Conservation (phyloP, 1,284 basidiomycete species). For the Leccinum insolens region DNA sequence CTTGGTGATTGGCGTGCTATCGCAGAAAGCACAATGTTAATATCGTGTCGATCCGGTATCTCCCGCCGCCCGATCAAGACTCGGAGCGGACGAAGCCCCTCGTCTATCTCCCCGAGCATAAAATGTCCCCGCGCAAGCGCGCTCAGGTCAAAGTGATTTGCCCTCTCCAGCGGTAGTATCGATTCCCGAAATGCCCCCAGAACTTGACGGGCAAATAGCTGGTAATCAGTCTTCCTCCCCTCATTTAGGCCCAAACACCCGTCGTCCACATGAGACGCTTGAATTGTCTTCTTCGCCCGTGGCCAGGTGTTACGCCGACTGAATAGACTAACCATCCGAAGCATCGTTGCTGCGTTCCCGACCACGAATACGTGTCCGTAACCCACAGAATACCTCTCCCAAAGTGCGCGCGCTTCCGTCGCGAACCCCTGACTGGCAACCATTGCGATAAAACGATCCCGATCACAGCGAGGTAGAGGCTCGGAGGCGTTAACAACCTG, state of each 20-base stretch:
- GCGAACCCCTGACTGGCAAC: conserved; percentile 52
- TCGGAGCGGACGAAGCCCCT: conserved; percentile 52
- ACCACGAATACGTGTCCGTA: conserved; percentile 44
- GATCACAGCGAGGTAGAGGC: conserved; percentile 44
- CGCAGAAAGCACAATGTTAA: conserved; percentile 61
- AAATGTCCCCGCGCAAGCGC: conserved; percentile 65
- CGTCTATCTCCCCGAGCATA: conserved; percentile 50
- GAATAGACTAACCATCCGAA: conserved; percentile 61
- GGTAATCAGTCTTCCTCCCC: conserved; percentile 17
- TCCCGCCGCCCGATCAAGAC: conserved; percentile 50
- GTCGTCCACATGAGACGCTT: neutral
- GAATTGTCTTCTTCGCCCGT: conserved; percentile 4
- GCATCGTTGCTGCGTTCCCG: conserved; percentile 48
- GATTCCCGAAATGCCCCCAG: conserved; percentile 44
- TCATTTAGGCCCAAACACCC: conserved; percentile 7
- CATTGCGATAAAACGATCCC: conserved; percentile 50
- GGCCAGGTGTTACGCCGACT: conserved; percentile 37
- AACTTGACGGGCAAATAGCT: conserved; percentile 49
- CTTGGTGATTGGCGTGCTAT: conserved; percentile 53
- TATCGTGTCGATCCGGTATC: conserved; percentile 61
- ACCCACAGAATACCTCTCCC: conserved; percentile 55
- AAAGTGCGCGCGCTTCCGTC: conserved; percentile 50
- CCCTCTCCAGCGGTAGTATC: conserved; percentile 49
- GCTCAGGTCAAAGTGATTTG: conserved; percentile 55
- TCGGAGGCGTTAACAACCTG: conserved; percentile 47